Percentiles rank a stretch among this genome's conserved stretches.
phyloP scores from a whole-genome alignment of 1,284 basidiomycete genomes.

The Apiotrichum porosum region DNA sequence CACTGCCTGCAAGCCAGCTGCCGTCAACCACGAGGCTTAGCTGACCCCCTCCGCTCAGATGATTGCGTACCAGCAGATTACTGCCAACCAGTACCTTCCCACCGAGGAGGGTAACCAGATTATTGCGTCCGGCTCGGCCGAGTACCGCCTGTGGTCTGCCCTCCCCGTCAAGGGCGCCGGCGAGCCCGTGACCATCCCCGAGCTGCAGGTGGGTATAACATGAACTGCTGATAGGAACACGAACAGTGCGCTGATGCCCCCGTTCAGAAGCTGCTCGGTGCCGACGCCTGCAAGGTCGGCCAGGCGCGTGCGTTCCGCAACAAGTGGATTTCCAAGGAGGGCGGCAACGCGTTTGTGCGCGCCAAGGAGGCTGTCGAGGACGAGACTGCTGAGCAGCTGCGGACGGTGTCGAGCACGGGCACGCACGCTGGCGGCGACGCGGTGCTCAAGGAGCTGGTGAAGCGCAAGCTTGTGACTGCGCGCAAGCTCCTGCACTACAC shows the following conservation, averaged over 20 bases:
- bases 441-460: slow-evolving; percentile 75
- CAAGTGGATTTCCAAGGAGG: slow-evolving; percentile 92
- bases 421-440: slow-evolving; percentile 64
- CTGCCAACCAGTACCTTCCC: slow-evolving; percentile 65
- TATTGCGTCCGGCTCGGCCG: slow-evolving; percentile 78
- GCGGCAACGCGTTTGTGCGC: slow-evolving; percentile 78
- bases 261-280: slow-evolving; percentile 63
- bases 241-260: not conserved
- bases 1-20: too few relatives aligned
- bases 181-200: slow-evolving; percentile 59
- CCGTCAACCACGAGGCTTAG: too few relatives aligned
- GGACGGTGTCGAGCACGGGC: slow-evolving; percentile 63
- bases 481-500: slow-evolving; percentile 93
- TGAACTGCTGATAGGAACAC: not conserved
- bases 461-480: slow-evolving; percentile 72
- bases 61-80: slow-evolving; percentile 75
- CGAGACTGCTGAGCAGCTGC: slow-evolving; percentile 67
- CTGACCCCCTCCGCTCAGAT: slow-evolving; percentile 57
- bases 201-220: slow-evolving; percentile 54
- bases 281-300: slow-evolving; percentile 78
- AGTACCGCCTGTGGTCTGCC: slow-evolving; percentile 85
- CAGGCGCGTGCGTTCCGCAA: slow-evolving; percentile 96
- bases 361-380: slow-evolving; percentile 64
- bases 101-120: slow-evolving; percentile 79
- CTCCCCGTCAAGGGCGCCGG: slow-evolving; percentile 67